Evolutionary conservation across 331 rosid genomes (phyloP), one percentile per base, ranked within the genome.

Genomic region (Malus hybrid): DNA sequence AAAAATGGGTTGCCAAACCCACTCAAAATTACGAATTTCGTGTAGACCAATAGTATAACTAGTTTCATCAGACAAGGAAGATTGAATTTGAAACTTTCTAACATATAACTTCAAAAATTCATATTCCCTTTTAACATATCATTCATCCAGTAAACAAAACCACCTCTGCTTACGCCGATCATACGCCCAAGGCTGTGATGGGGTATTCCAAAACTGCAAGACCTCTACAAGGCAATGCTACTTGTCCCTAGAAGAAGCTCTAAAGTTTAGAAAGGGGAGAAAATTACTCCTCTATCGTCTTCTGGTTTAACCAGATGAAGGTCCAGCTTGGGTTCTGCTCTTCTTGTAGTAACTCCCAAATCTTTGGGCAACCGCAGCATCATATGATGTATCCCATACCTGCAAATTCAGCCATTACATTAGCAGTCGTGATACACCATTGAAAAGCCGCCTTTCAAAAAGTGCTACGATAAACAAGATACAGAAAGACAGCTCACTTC

Each of bases 331-430:
- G 65, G 73, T 55, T 77, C 24, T 70, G 73, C 66, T 91, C 81
- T 5, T 67, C 76, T 64, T 84, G 60, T 33, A 76, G 77, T 71
- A 77, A 22, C 75, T 80, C 44, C 73, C 84, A 50, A 81, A 91
- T 82, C 82, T 83, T 76, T 69, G 87, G 39, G 87, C 73, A 65
- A 89, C 65, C 7, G 76, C 85, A 44, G 87, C 34, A 54, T 85
- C 91, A 11, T 87, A 73, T 36, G 74, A 75, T 14, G 91, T 82
- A 75, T 89, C 87, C 95, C 95, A 89, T 3, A 90, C 72, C 97
- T 91, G 72, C 68, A 80, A 80, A 77, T 80, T 69, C 72, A 73
- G 46, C 28, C 27, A 28, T 18, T 11, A 11, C 0, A 44, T 44
- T 44, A 44, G 50, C 15, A 0, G 0, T 44, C 15, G 5, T 44